Conservation (phyloP, 78 protist genomes). For the Dictyostelium capitatum region DNA sequence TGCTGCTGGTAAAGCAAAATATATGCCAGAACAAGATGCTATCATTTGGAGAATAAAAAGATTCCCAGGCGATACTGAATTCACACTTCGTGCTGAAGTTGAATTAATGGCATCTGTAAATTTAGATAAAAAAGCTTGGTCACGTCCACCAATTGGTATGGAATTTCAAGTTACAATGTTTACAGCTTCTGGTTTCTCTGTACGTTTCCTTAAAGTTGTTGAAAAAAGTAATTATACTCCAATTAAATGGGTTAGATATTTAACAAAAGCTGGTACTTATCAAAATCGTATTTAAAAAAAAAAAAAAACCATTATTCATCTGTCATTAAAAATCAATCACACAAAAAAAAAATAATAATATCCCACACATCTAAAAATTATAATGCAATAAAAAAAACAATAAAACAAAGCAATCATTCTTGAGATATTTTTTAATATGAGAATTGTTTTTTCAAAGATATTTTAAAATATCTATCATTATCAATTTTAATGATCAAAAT, state of each 20-base stretch:
- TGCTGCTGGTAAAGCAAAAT: conserved; percentile 95
- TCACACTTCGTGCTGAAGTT: conserved; percentile 90
- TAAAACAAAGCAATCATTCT: no score
- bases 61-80: conserved; percentile 89
- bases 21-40: conserved; percentile 92
- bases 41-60: conserved; percentile 93
- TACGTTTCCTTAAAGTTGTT: conserved; percentile 95
- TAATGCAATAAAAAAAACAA: no score
- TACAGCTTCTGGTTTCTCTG: conserved; percentile 97
- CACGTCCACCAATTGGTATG: conserved; percentile 97
- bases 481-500: no score
- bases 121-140: conserved; percentile 91
- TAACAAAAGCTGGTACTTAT: conserved; percentile 96
- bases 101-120: conserved; percentile 87
- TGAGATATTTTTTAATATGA: no score
- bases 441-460: no score
- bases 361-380: no score
- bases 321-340: background rate
- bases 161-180: conserved; percentile 98
- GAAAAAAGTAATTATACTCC: conserved; percentile 90
- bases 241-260: conserved; percentile 98
- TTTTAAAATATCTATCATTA: no score
- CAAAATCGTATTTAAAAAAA: conserved; percentile 88
- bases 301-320: background rate
- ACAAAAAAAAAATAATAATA: no score